Evolutionary conservation across 208 protist genomes (phyloP).

Genomic region (Trypanosoma rangeli): DNA sequence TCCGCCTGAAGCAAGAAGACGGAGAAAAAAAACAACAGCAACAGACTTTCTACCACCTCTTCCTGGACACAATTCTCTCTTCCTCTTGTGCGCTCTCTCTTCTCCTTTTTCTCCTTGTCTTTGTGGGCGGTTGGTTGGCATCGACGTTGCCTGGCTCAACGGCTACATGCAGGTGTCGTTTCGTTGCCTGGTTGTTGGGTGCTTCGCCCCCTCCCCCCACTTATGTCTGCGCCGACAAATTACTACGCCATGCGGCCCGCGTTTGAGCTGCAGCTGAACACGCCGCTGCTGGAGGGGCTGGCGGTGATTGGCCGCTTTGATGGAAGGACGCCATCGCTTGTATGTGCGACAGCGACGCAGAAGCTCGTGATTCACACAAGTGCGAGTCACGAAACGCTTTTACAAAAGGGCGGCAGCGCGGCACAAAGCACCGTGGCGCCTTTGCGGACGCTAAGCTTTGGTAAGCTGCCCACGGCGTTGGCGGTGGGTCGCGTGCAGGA

Average conservation of each 20-base stretch:
- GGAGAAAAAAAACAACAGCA: background rate
- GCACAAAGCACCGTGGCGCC: conserved; percentile 32
- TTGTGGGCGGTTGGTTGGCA: background rate
- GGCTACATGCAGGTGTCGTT: background rate
- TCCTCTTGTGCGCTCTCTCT: background rate
- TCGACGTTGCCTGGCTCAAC: background rate
- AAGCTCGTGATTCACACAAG: conserved; percentile 80
- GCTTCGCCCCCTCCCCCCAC: background rate
- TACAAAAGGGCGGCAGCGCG: background rate
- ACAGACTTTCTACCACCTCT: background rate
- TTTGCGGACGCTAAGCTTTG: conserved; percentile 84
- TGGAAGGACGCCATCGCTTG: conserved; percentile 43
- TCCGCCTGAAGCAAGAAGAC: no score
- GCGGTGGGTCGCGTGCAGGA: conserved; percentile 51
- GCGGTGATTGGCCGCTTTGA: conserved; percentile 69
- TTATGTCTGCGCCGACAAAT: conserved; percentile 26
- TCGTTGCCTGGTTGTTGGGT: background rate
- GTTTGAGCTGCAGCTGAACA: conserved; percentile 64
- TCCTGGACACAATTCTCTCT: background rate
- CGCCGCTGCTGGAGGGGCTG: conserved; percentile 49
- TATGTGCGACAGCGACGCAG: conserved; percentile 70
- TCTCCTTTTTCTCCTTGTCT: conserved; percentile 21
- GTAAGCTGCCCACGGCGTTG: conserved; percentile 80
- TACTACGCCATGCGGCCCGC: conserved; percentile 56
- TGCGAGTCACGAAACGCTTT: background rate